Evolutionary conservation across 768 basidiomycete genomes (phyloP).

Genomic region (Tricholoma bakamatsutake): DNA sequence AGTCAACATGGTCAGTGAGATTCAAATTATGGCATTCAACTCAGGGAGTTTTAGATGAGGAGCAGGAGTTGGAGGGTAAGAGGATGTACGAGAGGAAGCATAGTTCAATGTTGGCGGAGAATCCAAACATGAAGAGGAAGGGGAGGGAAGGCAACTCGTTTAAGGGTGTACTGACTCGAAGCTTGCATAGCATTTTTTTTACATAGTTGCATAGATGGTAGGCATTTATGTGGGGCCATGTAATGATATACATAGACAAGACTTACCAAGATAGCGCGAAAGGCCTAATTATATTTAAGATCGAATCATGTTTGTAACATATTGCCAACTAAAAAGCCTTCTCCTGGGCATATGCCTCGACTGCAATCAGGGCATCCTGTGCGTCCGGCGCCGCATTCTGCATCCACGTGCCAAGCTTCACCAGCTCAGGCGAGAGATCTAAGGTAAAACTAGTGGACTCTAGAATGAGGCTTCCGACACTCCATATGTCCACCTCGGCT

Average conservation of each 20-base stretch:
- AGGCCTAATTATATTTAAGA: no score
- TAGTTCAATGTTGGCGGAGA: neutral
- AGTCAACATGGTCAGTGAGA: no score
- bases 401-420: neutral
- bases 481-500: constrained; percentile 27
- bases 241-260: no score
- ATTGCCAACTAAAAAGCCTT: no score
- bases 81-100: neutral
- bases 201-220: no score
- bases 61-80: neutral
- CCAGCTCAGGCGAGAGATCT: neutral
- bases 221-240: no score
- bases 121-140: neutral
- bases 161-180: neutral
- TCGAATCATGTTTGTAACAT: no score
- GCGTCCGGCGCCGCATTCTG: neutral
- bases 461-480: no score
- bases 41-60: neutral
- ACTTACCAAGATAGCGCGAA: no score
- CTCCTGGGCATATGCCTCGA: no score
- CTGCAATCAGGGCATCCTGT: neutral
- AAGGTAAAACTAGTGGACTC: neutral
- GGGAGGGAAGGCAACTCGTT: neutral
- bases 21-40: no score
- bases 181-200: neutral